Evolutionary conservation across 768 basidiomycete species (phyloP), one percentile per base, ranked within the genome.

Genomic region (Coprinopsis strossmayeri): DNA sequence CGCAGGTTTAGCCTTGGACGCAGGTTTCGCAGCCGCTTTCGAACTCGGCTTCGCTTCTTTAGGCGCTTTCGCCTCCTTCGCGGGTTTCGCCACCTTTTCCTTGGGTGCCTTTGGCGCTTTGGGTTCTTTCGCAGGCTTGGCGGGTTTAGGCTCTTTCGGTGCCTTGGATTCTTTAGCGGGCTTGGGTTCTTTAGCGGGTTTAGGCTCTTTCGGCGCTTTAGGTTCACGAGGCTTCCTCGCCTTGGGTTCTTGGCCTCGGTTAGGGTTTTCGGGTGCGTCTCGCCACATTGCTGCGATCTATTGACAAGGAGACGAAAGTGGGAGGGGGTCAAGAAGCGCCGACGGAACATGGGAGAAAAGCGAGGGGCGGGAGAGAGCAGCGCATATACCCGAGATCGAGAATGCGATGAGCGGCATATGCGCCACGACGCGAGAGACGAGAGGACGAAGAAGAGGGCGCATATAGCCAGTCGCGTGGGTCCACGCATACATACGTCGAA

Each of bases 261-360:
- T 82, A 1, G 82, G 81, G 57, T 84, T 84, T 57, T 81, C 79
- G 1, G 78, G 77, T 0, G 81, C 70, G 48, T 80, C 71, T 38
- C 65, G 71, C 82, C 82, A 83, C 48, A 77, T 48, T 0, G 59
- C 65, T 3, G 73, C 80, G 52, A 84, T 79, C 82, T 84, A n/a
- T n/a, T n/a, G n/a, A n/a, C n/a, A n/a, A n/a, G n/a, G n/a, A n/a
- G n/a, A n/a, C n/a, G n/a, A n/a, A n/a, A n/a, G n/a, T n/a, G n/a
- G n/a, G n/a, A n/a, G n/a, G n/a, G n/a, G n/a, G n/a, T n/a, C n/a
- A n/a, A n/a, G n/a, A n/a, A n/a, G n/a, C n/a, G n/a, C n/a, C n/a
- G 42, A 9, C 11, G 13, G 27, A 26, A 18, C 37, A n/a, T n/a
- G n/a, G n/a, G n/a, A n/a, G n/a, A n/a, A n/a, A n/a, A n/a, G n/a